Evolutionary conservation across 306 rosid genomes (phyloP), one percentile per base, ranked within the genome.

Genomic region (Adenanthera pavonina): DNA sequence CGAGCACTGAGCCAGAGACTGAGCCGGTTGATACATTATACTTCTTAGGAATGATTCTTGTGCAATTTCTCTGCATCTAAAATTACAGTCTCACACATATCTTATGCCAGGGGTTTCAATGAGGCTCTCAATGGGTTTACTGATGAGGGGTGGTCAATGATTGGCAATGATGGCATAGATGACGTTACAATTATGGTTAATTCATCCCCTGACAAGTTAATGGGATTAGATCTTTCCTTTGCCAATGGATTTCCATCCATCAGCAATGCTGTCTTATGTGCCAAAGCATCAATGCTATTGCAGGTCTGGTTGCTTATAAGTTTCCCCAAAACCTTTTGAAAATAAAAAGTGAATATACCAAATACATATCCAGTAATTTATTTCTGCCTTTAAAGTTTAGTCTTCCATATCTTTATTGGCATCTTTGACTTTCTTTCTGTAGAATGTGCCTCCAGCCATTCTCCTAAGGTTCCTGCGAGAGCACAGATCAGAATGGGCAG

Each of bases 211-310:
- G 90, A 87, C 85, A 90, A 89, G 75, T 86, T 79, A 69, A 69
- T 69, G 74, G 74, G 74, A 44, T 33, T 69, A 20, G 74, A 69
- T 69, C 74, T 69, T 69, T 69, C 74, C 35, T 69, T 69, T 69
- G 74, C 74, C n/a, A 69, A 69, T 25, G 74, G 74, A 25, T 69
- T 69, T 69, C 74, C 74, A 10, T 69, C 74, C 13, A 40, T 69
- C 74, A 69, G 74, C 6, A 69, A 87, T 43, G 91, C 95, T 64
- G 89, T 90, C 49, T 81, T 94, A 68, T 90, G 97, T 69, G 97
- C 98, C 75, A 94, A 92, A 89, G 94, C 98, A 76, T 94, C 98
- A 4, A 94, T 94, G 98, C 89, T 94, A 46, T 90, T 94, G 61
- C 97, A 94, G 94, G 98, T 93, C 40, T 19, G 53, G 40, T 10